A percentile compares a stretch with the other conserved stretches of the same genome.
phyloP scores from a whole-genome alignment of 169 alveolate genomes.

The Eimeria sp. region DNA sequence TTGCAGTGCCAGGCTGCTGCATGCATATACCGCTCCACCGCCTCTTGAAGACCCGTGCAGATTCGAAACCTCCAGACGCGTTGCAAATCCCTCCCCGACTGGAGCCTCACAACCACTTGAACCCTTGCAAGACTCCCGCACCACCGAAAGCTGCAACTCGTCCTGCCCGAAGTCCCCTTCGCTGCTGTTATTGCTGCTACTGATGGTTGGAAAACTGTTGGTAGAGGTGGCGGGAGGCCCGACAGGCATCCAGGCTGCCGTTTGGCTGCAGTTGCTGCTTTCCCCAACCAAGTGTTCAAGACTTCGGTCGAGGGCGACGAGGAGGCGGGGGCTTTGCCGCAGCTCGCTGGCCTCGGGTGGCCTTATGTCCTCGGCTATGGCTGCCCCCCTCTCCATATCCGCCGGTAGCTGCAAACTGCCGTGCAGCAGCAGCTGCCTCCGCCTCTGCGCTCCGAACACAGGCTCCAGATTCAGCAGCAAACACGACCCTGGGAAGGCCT shows the following conservation, averaged over 20 bases:
- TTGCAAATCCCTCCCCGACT: neutral
- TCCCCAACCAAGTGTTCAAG: constrained; percentile 63
- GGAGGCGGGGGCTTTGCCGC: constrained; percentile 33
- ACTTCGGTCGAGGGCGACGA: constrained; percentile 65
- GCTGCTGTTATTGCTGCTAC: constrained; percentile 22
- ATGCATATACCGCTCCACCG: constrained; percentile 49
- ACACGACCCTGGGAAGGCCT: neutral
- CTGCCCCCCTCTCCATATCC: neutral
- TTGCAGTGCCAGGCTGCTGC: constrained; percentile 52
- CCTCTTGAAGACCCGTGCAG: constrained; percentile 38
- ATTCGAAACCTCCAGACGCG: constrained; percentile 10
- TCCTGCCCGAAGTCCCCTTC: neutral
- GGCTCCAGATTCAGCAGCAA: constrained; percentile 25
- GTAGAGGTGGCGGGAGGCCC: neutral
- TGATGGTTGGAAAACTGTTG: neutral
- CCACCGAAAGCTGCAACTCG: neutral
- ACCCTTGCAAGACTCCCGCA: neutral
- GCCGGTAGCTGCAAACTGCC: neutral
- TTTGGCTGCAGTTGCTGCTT: neutral
- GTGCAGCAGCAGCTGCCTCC: neutral
- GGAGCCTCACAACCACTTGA: neutral
- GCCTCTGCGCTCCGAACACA: neutral
- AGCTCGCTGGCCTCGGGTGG: neutral
- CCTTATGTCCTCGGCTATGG: neutral
- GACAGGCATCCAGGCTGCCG: constrained; percentile 13